Evolutionary conservation across 805 yeast species (phyloP).

Genomic region (Pichia membranifaciens): DNA sequence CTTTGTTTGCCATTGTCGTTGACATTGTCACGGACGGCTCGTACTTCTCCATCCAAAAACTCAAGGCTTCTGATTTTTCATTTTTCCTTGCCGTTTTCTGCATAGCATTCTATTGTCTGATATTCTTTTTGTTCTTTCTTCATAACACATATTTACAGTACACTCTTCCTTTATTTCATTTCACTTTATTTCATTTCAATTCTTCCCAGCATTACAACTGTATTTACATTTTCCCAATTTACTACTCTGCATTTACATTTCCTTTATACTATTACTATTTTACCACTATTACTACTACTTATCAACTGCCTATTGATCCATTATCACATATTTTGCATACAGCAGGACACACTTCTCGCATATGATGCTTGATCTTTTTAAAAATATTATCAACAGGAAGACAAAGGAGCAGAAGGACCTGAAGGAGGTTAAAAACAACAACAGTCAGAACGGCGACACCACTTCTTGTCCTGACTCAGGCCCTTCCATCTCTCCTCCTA

Average conservation of each 20-base stretch:
- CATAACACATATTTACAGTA: no score
- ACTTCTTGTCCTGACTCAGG: conserved; percentile 3
- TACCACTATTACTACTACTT: neutral
- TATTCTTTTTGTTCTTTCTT: no score
- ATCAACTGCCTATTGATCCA: neutral
- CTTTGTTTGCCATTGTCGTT: no score
- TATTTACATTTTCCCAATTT: no score
- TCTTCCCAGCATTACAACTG: neutral
- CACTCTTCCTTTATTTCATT: neutral
- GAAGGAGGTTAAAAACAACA: neutral
- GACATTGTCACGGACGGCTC: no score
- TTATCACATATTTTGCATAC: neutral
- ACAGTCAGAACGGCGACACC: neutral
- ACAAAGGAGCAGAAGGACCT: conserved; percentile 7
- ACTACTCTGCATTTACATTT: neutral
- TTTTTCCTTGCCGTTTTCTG: no score
- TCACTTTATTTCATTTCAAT: neutral
- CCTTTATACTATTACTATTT: neutral
- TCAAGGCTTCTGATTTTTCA: no score
- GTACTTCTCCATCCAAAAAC: no score
- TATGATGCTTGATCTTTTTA: conserved; percentile 26
- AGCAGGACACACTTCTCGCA: neutral
- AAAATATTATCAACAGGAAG: conserved; percentile 22
- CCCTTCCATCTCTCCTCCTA: neutral
- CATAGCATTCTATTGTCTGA: no score